Evolutionary conservation across 371 early-diverging fungal genomes (phyloP), one percentile per base, ranked within the genome.

Genomic region (Mucor lusitanicus): DNA sequence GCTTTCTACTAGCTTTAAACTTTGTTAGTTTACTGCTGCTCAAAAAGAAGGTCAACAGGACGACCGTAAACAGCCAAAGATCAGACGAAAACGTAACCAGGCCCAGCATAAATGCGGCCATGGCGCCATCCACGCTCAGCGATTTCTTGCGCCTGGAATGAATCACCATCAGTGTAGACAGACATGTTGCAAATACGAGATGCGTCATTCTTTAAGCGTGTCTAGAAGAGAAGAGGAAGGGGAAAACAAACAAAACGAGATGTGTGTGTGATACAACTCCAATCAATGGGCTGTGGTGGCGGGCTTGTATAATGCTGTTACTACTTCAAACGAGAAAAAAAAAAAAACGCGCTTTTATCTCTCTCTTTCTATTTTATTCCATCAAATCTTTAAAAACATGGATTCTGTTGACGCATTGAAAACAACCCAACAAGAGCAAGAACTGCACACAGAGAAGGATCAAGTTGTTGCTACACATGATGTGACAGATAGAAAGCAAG

Each of bases 11-110:
- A 11, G 90, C 85, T 65, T 91, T 91, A 73, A 85, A 89, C 87
- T 93, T 94, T 33, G 97, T 96, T 63, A 94, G 72, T 56, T 78
- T 79, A 3, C 91, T 88, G 59, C 92, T 86, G 0, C 91, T 78
- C 1, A 93, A 69, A 67, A 90, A 96, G 65, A 96, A 96, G 0
- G 81, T 77, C 28, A 96, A 63, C 12, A 95, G 80, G 7, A 89
- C 82, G 0, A 80, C 73, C 0, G 90, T 77, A 69, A 91, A 92
- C 28, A 91, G 74, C 28, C 77, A 67, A 55, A 84, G 80, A 6
- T 72, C 70, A 63, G 91, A 88, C 35, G 85, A 81, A 60, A 91
- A 90, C 0, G 94, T 94, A n/a, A 80, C 77, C 53, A 92, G 67
- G 3, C 94, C 95, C 11, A 94, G 87, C 6, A 86, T 59, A n/a